Evolutionary conservation across 352 stramenopile species (phyloP), one percentile per base, ranked within the genome.

Genomic region (Lagenidium sp.): DNA sequence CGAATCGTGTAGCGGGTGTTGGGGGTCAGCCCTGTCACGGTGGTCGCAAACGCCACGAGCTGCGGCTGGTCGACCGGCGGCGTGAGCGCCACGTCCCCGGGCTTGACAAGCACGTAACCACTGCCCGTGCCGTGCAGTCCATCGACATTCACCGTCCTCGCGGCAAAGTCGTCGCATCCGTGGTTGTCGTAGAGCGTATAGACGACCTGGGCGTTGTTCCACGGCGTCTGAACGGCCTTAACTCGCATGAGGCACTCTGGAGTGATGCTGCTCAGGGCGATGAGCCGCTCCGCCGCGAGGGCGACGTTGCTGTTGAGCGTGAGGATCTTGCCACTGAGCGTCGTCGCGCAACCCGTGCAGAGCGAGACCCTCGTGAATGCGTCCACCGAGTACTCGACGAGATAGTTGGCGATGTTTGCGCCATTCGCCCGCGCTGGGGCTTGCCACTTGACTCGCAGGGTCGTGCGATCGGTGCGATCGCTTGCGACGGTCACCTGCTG

Each of bases 361-460:
- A 85, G 12, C 15, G 37, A 7, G 0, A 63, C 51, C 1, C 50
- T 38, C 3, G 49, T 47, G 52, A 89, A 89, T 7, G 45, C 57
- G 31, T 77, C 58, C 0, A 70, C 70, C 1, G 80, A 92, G 61
- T 86, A 95, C 44, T 96, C 85, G n/a, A 97, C 61, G 4, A 85
- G 23, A 57, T 94, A 97, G 7, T 66, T 54, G 1, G 47, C 45
- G 4, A 97, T 44, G 1, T 57, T 36, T 0, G 74, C 72, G 5
- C 90, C 90, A 35, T 97, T 89, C 6, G 38, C 53, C 3, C 63
- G 77, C 1, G 35, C 38, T 11, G 83, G 73, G 0, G 68, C 49
- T 36, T 83, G 59, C 90, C 92, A 98, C 40, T 76, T 78, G 18
- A 98, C 68, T 13, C 83, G 83, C 2, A 98, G 57, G 6, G 65